Evolutionary conservation across 768 basidiomycete species (phyloP).

Genomic region (Amanita pallidorosea): DNA sequence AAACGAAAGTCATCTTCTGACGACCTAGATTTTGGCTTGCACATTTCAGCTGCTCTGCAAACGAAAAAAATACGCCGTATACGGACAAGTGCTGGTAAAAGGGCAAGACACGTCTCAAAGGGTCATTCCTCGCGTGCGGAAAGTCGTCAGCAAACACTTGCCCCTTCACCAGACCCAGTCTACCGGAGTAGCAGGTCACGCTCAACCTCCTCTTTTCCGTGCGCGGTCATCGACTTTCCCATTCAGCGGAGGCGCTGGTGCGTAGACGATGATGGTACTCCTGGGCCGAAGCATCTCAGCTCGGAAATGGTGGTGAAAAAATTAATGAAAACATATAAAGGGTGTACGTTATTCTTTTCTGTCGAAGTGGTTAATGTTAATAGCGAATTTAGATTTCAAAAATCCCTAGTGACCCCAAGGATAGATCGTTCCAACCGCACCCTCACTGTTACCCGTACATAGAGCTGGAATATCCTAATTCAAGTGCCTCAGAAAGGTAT

Average conservation of each 20-base stretch:
- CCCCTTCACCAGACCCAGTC: slow-evolving; percentile 44
- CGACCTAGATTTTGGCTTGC: background rate
- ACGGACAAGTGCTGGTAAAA: slow-evolving; percentile 9
- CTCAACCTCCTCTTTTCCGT: slow-evolving; percentile 46
- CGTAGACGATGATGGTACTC: slow-evolving; percentile 37
- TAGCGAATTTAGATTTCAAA: slow-evolving; percentile 44
- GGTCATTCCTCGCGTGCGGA: slow-evolving; percentile 27
- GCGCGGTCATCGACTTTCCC: slow-evolving; percentile 22
- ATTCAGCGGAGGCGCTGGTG: slow-evolving; percentile 38
- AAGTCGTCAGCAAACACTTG: slow-evolving; percentile 27
- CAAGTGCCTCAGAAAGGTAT: slow-evolving; percentile 56
- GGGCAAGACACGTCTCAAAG: slow-evolving; percentile 25
- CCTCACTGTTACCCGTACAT: slow-evolving; percentile 51
- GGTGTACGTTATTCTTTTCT: slow-evolving; percentile 34
- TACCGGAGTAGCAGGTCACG: slow-evolving; percentile 52
- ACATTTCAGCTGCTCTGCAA: background rate
- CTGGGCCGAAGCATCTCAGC: slow-evolving; percentile 43
- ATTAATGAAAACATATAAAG: slow-evolving; percentile 58
- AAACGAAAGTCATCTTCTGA: slow-evolving; percentile 2
- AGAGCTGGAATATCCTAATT: slow-evolving; percentile 75
- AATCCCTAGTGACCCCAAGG: slow-evolving; percentile 54
- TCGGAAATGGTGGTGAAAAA: slow-evolving; percentile 53
- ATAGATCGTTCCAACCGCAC: slow-evolving; percentile 54
- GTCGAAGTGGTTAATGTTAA: slow-evolving; percentile 8
- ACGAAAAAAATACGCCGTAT: slow-evolving; percentile 1